Evolutionary conservation across 2,329 filamentous ascomycete genomes (phyloP).

Genomic region (Stemphylium lycopersici): DNA sequence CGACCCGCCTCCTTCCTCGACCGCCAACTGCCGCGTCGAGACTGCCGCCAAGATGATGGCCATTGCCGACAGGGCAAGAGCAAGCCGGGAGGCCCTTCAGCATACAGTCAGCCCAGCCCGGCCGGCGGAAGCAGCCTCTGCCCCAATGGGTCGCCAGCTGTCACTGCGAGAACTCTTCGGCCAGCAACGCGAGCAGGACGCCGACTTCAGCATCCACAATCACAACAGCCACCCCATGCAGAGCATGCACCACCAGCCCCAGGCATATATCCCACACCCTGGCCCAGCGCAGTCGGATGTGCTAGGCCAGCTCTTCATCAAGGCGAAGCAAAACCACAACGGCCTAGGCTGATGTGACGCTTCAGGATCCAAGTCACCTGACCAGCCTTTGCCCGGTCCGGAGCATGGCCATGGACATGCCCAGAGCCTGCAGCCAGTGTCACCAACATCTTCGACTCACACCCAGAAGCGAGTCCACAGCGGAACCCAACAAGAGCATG

Average conservation of each 20-base stretch:
- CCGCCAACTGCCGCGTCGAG: constrained; percentile 57
- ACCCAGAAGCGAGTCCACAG: background rate
- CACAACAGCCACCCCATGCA: constrained; percentile 43
- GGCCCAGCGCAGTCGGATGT: constrained; percentile 34
- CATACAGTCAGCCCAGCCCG: constrained; percentile 33
- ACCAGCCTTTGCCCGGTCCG: too few species aligned
- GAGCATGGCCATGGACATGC: background rate
- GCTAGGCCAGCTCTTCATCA: constrained; percentile 44
- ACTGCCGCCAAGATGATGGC: constrained; percentile 62
- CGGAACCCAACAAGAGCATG: background rate
- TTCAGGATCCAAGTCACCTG: background rate
- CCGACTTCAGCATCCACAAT: constrained; percentile 54
- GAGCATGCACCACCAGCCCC: constrained; percentile 47
- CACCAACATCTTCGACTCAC: background rate
- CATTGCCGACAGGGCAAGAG: constrained; percentile 59
- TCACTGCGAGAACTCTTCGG: constrained; percentile 62
- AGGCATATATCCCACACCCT: constrained; percentile 20
- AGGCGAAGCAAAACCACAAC: constrained; percentile 46
- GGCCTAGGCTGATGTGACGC: constrained; percentile 31
- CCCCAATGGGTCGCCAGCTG: constrained; percentile 60
- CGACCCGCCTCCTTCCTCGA: constrained; percentile 63
- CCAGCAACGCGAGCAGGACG: constrained; percentile 60
- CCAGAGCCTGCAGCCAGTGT: background rate
- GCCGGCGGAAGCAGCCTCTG: constrained; percentile 43
- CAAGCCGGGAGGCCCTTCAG: constrained; percentile 54